Evolutionary conservation across 164 flowering plant genomes (phyloP).

Genomic region (Taxillus chinensis): DNA sequence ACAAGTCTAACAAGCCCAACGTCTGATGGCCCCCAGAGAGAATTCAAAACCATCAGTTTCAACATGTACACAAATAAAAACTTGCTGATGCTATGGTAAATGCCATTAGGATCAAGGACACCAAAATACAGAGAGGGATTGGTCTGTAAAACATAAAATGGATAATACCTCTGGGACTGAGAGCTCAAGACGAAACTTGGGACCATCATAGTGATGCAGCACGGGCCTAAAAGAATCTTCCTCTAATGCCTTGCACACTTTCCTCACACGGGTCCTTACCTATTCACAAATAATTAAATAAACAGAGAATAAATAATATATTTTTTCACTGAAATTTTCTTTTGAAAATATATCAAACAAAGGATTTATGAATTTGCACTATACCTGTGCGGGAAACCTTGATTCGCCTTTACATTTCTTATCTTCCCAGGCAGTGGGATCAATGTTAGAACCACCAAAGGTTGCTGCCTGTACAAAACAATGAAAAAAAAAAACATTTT

Average conservation of each 20-base stretch:
- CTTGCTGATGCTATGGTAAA: no score
- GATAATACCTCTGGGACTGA: slow-evolving; percentile 70
- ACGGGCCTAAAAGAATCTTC: slow-evolving; percentile 85
- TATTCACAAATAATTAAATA: slow-evolving; percentile 4
- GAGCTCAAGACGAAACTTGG: slow-evolving; percentile 80
- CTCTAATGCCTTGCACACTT: slow-evolving; percentile 63
- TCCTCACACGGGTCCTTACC: slow-evolving; percentile 64
- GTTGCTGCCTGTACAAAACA: slow-evolving; percentile 48
- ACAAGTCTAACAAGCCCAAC: slow-evolving; percentile 61
- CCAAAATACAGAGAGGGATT: no score
- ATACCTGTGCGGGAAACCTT: slow-evolving; percentile 91
- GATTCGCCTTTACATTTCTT: slow-evolving; percentile 84
- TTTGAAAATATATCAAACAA: no score
- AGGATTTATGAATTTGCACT: no score
- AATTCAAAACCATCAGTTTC: neutral
- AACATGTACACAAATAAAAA: no score
- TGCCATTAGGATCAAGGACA: no score
- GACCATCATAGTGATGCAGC: slow-evolving; percentile 79
- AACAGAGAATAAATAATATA: neutral
- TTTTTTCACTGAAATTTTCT: slow-evolving; percentile 3
- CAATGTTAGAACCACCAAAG: slow-evolving; percentile 85
- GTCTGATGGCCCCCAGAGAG: slow-evolving; percentile 34
- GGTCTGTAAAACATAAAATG: neutral
- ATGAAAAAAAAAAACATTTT: slow-evolving; percentile 5
- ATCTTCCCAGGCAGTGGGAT: slow-evolving; percentile 90